Conservation (phyloP, 2,329 filamentous ascomycete species). For the Diaporthe sp. region DNA sequence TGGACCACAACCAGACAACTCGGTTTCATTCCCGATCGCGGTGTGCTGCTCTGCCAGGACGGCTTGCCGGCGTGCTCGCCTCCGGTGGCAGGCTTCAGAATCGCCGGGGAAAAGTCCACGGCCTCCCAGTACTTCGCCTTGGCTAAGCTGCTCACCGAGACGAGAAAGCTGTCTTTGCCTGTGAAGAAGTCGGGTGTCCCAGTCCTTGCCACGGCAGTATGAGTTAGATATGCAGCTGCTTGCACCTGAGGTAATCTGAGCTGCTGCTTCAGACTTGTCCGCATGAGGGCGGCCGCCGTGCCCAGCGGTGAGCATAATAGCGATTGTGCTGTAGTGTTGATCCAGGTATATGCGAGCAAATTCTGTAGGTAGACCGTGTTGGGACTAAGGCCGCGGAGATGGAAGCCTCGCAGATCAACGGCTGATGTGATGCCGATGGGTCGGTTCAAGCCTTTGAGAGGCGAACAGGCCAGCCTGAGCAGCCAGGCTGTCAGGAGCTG, state of each 20-base stretch:
- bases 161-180: slow-evolving; percentile 3
- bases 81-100: slow-evolving; percentile 24
- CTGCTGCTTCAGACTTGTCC: slow-evolving; percentile 40
- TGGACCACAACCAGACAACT: slow-evolving; percentile 31
- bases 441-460: slow-evolving; percentile 42
- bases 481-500: slow-evolving; percentile 60
- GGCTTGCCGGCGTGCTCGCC: slow-evolving; percentile 7
- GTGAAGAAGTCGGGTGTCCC: slow-evolving; percentile 22
- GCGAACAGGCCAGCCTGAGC: slow-evolving; percentile 47
- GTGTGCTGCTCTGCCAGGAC: slow-evolving; percentile 27
- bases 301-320: slow-evolving; percentile 35
- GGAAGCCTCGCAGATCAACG: slow-evolving; percentile 52
- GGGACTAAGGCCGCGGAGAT: slow-evolving; percentile 47
- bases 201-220: not conserved
- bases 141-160: slow-evolving; percentile 42
- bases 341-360: slow-evolving; percentile 30
- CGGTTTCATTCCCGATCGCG: slow-evolving; percentile 20
- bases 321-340: not conserved
- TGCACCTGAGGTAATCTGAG: slow-evolving; percentile 35
- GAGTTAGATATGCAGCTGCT: slow-evolving; percentile 2
- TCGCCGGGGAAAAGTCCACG: slow-evolving; percentile 53
- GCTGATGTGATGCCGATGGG: slow-evolving; percentile 53
- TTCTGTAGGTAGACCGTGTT: slow-evolving; percentile 44
- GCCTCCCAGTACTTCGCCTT: slow-evolving; percentile 51
- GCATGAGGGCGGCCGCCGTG: slow-evolving; percentile 35